A percentile compares a stretch with the other conserved stretches of the same genome.
Evolutionary conservation across 306 rosid genomes (phyloP).

Genomic region (Trifolium subterraneum): DNA sequence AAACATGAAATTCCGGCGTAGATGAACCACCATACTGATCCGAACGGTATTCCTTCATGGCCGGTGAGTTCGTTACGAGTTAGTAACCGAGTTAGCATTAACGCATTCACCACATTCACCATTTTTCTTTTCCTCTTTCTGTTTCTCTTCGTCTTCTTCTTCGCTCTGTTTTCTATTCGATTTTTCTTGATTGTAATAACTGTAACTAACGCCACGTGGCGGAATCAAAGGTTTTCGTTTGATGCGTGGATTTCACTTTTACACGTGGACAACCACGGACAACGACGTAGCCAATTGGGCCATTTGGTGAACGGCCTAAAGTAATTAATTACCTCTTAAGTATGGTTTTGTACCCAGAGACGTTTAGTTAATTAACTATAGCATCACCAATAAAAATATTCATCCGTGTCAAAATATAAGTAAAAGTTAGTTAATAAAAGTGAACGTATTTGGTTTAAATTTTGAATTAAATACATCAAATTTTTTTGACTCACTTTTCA

Average conservation of each 20-base stretch:
- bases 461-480: no score
- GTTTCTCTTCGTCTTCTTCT: neutral
- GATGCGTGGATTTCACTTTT: neutral
- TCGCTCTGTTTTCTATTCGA: neutral
- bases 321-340: no score
- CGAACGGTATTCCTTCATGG: slow-evolving; percentile 54
- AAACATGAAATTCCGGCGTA: slow-evolving; percentile 75
- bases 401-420: no score
- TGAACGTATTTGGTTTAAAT: no score
- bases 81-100: slow-evolving; percentile 61
- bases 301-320: no score
- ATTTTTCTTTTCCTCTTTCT: slow-evolving; percentile 37
- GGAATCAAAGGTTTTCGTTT: neutral
- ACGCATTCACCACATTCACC: slow-evolving; percentile 56
- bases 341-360: no score
- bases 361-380: no score
- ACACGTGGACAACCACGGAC: neutral
- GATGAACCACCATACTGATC: slow-evolving; percentile 71
- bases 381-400: no score
- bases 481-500: no score
- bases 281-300: neutral
- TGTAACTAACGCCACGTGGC: neutral
- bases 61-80: slow-evolving; percentile 54
- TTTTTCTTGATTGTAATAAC: neutral
- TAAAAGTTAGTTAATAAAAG: no score